Evolutionary conservation across 228 moss, liverwort and hornwort genomes (phyloP).

Genomic region (Sphagnum fallax): DNA sequence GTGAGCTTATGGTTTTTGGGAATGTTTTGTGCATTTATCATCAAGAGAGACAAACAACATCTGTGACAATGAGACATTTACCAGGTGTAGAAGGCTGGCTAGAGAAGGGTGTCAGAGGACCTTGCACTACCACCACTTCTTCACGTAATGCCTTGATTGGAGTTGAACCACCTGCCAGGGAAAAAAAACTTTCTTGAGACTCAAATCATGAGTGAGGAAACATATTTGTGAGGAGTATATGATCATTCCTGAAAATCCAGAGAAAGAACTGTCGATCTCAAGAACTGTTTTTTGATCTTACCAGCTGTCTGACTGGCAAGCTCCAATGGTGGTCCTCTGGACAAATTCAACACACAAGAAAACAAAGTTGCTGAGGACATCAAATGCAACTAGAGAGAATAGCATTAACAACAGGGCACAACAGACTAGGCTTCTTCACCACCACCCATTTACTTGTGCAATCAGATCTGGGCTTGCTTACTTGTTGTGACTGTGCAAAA

Average conservation of each 20-base stretch:
- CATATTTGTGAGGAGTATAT: not conserved
- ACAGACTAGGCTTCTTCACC: too few species aligned
- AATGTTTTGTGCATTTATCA: not conserved
- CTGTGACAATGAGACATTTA: not conserved
- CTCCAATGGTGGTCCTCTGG: not conserved
- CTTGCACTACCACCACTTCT: conserved; percentile 15
- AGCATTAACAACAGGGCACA: too few species aligned
- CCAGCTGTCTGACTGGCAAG: not conserved
- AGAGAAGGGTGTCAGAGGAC: conserved; percentile 18
- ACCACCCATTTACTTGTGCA: conserved; percentile 4
- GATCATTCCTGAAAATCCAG: not conserved
- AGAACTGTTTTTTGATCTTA: not conserved
- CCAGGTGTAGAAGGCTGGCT: conserved; percentile 8
- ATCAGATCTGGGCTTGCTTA: not conserved
- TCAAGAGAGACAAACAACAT: not conserved
- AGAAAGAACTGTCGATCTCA: not conserved
- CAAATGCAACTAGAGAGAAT: too few species aligned
- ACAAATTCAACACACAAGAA: not conserved
- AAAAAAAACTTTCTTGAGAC: too few species aligned
- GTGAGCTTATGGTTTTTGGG: not conserved
- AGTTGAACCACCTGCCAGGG: not conserved
- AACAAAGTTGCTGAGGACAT: not conserved
- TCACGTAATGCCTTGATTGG: not conserved
- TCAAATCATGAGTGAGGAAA: too few species aligned
- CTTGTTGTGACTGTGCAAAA: too few species aligned